These are phyloP conservation scores for Aspergillus vadensis DNA, from an alignment of 2,329 filamentous ascomycete genomes.

Conservation along the genomic window DNA sequence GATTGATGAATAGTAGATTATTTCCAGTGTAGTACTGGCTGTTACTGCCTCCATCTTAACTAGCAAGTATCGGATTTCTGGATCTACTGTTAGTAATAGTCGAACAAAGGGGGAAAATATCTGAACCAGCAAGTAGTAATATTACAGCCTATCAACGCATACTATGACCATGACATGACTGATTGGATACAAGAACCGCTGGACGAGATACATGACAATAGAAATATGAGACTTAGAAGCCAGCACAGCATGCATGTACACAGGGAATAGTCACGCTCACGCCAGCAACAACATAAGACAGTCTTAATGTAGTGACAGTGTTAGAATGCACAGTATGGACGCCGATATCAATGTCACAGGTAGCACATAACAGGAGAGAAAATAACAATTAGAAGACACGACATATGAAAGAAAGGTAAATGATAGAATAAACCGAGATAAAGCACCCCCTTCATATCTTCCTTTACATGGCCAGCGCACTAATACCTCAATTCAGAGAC, in stretches of 20 bases:
- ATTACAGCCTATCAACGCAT: slow-evolving; percentile 1
- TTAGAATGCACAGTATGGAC: no score
- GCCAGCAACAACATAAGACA: neutral
- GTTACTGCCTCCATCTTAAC: no score
- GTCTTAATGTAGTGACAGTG: no score
- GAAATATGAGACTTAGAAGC: neutral
- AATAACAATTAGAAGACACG: neutral
- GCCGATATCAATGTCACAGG: neutral
- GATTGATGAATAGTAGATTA: no score
- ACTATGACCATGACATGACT: no score
- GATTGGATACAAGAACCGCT: neutral
- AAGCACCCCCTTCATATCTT: neutral
- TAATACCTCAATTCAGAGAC: no score
- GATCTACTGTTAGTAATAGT: neutral
- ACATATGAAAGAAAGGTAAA: neutral
- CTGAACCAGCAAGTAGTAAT: neutral
- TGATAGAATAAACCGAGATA: neutral
- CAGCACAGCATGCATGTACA: neutral
- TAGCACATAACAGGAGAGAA: neutral
- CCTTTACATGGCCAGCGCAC: no score
- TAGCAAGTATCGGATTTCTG: no score
- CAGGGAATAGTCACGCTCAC: neutral
- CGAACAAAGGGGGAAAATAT: neutral
- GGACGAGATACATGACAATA: neutral
- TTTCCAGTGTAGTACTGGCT: fast-evolving